These are phyloP conservation scores for Stemphylium lycopersici DNA, from an alignment of 2,329 filamentous ascomycete genomes.

Conservation along the genomic window DNA sequence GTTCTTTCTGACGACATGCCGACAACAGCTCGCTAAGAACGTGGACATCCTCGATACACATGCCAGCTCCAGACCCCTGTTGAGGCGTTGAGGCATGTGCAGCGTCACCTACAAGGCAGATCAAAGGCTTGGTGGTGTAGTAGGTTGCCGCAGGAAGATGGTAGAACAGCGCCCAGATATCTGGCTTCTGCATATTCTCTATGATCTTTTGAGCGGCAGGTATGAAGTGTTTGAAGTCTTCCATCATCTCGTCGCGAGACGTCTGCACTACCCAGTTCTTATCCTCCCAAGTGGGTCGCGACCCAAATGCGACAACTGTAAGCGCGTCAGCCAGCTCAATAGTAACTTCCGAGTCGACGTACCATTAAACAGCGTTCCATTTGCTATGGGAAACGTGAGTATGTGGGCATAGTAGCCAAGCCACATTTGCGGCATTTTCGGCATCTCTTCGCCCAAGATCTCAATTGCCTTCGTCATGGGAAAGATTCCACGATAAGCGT, in stretches of 20 bases:
- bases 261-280: constrained; percentile 36
- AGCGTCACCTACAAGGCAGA: constrained; percentile 58
- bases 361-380: constrained; percentile 5
- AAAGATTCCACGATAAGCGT: constrained; percentile 67
- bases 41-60: constrained; percentile 62
- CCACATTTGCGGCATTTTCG: constrained; percentile 61
- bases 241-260: constrained; percentile 33
- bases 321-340: neutral
- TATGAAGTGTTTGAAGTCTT: constrained; percentile 34
- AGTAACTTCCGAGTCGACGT: neutral
- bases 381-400: constrained; percentile 7
- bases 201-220: constrained; percentile 27
- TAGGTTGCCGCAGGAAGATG: constrained; percentile 53
- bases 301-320: constrained; percentile 37
- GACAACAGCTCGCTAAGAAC: constrained; percentile 51
- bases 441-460: constrained; percentile 57
- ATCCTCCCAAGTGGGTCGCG: constrained; percentile 26
- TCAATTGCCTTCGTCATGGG: constrained; percentile 62
- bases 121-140: constrained; percentile 36
- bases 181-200: constrained; percentile 52
- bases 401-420: constrained; percentile 62
- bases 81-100: constrained; percentile 34
- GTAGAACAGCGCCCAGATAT: constrained; percentile 58
- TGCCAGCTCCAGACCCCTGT: constrained; percentile 61
- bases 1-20: constrained; percentile 10